A percentile compares a stretch with the other conserved stretches of the same genome.
These are phyloP conservation scores for Pyrus pyrifolia DNA, from an alignment of 306 rosid species.

Conservation along the genomic window DNA sequence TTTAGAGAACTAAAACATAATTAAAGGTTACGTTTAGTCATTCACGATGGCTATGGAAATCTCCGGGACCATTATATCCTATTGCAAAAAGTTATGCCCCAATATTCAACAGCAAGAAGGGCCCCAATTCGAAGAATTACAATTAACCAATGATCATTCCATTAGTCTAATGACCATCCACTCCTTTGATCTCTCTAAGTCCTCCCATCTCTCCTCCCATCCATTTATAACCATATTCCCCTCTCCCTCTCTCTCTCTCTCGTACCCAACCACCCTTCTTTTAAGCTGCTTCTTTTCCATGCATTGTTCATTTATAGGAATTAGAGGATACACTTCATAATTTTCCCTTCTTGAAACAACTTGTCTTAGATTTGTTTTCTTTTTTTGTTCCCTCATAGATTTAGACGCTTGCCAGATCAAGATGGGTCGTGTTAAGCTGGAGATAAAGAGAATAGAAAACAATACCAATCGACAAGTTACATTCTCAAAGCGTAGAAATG, in stretches of 20 bases:
- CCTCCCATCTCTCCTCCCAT: constrained; percentile 45
- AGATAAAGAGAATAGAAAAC: constrained; percentile 82
- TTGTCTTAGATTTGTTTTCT: not conserved
- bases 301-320: constrained; percentile 16
- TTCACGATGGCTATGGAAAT: no score
- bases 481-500: constrained; percentile 79
- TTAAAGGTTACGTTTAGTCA: no score
- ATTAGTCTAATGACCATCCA: constrained; percentile 3
- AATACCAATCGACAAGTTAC: constrained; percentile 72
- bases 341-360: constrained; percentile 4
- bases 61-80: not conserved
- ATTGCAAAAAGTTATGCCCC: not conserved
- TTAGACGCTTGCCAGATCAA: not conserved
- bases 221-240: constrained; percentile 45
- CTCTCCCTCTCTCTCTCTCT: constrained; percentile 36
- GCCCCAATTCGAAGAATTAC: constrained; percentile 1
- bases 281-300: constrained; percentile 41
- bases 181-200: constrained; percentile 29
- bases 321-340: not conserved
- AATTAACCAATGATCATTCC: not conserved
- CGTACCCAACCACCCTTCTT: constrained; percentile 36
- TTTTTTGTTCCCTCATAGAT: not conserved
- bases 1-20: no score
- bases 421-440: constrained; percentile 85
- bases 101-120: not conserved